A percentile compares a stretch with the other conserved stretches of the same genome.
Evolutionary conservation across 306 rosid species (phyloP).

Genomic region (Dryas alaskensis): DNA sequence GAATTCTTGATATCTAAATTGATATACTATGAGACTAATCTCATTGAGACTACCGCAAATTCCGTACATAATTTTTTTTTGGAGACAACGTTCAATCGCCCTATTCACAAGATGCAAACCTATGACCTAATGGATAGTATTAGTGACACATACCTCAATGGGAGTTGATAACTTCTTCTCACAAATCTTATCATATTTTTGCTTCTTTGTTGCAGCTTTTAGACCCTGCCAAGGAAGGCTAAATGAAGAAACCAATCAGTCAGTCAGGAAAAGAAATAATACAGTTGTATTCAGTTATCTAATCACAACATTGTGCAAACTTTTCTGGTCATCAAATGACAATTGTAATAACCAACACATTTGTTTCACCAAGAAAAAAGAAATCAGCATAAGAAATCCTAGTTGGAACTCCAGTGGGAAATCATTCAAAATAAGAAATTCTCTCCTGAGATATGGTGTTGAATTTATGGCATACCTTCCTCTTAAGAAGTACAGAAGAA

Average conservation of each 20-base stretch:
- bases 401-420: neutral
- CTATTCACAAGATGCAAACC: neutral
- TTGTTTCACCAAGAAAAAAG: neutral
- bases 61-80: too few relatives aligned
- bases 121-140: neutral
- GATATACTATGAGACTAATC: too few relatives aligned
- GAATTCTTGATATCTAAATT: too few relatives aligned
- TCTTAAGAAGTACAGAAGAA: slow-evolving; percentile 75
- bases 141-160: slow-evolving; percentile 53
- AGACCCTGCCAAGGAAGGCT: slow-evolving; percentile 99
- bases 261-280: slow-evolving; percentile 5
- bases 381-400: neutral
- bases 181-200: slow-evolving; percentile 76
- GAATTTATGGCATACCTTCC: slow-evolving; percentile 55
- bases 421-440: neutral
- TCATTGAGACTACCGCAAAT: too few relatives aligned
- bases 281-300: slow-evolving; percentile 13
- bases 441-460: neutral
- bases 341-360: neutral
- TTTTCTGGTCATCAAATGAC: neutral
- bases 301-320: neutral
- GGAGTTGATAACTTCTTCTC: slow-evolving; percentile 81
- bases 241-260: slow-evolving; percentile 26
- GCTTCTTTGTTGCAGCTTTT: slow-evolving; percentile 70
- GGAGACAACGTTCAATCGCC: too few relatives aligned